Evolutionary conservation across 2,329 filamentous ascomycete species (phyloP).

Genomic region (Stagonosporopsis tanaceti): DNA sequence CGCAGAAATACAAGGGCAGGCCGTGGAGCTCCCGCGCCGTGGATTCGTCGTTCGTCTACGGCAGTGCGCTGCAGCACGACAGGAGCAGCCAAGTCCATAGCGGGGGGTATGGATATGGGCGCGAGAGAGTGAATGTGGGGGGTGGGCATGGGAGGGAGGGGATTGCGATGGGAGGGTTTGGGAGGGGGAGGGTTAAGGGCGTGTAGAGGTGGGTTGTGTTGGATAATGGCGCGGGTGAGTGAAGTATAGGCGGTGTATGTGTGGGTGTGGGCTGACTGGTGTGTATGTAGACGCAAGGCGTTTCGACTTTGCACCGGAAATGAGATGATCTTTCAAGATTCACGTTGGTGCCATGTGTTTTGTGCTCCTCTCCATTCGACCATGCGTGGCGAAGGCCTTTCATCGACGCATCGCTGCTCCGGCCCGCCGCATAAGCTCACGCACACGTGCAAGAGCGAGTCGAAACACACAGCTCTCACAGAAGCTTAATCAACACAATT

Average conservation of each 20-base stretch:
- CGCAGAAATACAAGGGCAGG: slow-evolving; percentile 27
- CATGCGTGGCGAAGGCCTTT: background rate
- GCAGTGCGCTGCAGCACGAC: slow-evolving; percentile 2
- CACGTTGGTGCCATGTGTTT: background rate
- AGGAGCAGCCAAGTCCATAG: slow-evolving; percentile 20
- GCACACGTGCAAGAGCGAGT: too few species aligned
- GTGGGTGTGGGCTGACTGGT: background rate
- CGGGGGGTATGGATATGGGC: slow-evolving; percentile 19
- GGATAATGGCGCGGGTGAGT: background rate
- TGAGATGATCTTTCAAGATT: background rate
- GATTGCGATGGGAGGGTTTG: slow-evolving; percentile 22
- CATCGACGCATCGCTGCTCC: background rate
- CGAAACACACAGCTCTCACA: too few species aligned
- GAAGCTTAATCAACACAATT: too few species aligned
- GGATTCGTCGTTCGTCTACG: slow-evolving; percentile 9
- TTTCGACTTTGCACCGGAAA: background rate
- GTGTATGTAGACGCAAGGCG: background rate
- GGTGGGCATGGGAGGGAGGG: slow-evolving; percentile 9
- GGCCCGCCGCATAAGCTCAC: too few species aligned
- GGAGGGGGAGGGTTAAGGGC: slow-evolving; percentile 29
- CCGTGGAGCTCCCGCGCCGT: slow-evolving; percentile 1
- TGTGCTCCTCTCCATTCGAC: background rate
- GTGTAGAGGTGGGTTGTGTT: slow-evolving; percentile 4
- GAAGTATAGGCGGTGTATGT: background rate
- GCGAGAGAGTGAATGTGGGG: background rate